These are phyloP conservation scores for Solanum etuberosum DNA, from an alignment of 257 asterid species.

Conservation along the genomic window DNA sequence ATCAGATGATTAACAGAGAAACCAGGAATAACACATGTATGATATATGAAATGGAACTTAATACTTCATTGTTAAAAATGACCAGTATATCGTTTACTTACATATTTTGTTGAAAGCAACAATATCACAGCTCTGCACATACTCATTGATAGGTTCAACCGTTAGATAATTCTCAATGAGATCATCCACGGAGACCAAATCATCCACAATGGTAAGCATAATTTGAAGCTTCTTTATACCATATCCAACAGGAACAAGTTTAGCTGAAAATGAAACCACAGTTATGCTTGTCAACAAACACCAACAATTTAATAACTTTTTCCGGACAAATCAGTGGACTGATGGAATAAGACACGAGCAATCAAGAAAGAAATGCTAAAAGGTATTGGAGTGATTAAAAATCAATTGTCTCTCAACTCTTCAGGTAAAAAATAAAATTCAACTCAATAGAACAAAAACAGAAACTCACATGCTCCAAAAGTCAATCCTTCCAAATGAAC, in stretches of 20 bases:
- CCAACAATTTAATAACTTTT: not conserved
- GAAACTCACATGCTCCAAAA: constrained; percentile 82
- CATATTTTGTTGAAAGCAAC: constrained; percentile 71
- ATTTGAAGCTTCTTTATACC: constrained; percentile 73
- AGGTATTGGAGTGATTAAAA: not conserved
- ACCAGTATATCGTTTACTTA: constrained; percentile 12
- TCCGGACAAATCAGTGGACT: not conserved
- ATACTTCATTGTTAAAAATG: not conserved
- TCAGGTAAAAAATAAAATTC: not conserved
- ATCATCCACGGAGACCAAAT: constrained; percentile 50
- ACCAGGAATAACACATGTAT: not conserved
- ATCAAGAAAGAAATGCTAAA: not conserved
- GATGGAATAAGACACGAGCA: not conserved
- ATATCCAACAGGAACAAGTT: constrained; percentile 58
- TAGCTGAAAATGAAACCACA: constrained; percentile 29
- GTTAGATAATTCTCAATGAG: constrained; percentile 50
- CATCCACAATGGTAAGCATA: constrained; percentile 64
- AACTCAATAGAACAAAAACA: not conserved
- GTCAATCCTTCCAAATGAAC: constrained; percentile 71
- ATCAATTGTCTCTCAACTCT: not conserved
- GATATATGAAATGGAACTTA: not conserved
- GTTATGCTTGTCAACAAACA: not conserved
- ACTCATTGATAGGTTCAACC: constrained; percentile 48
- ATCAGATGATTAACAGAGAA: not conserved
- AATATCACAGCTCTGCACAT: constrained; percentile 62